Evolutionary conservation across 2,329 filamentous ascomycete genomes (phyloP).

Genomic region (Cadophora luteo-olivacea): DNA sequence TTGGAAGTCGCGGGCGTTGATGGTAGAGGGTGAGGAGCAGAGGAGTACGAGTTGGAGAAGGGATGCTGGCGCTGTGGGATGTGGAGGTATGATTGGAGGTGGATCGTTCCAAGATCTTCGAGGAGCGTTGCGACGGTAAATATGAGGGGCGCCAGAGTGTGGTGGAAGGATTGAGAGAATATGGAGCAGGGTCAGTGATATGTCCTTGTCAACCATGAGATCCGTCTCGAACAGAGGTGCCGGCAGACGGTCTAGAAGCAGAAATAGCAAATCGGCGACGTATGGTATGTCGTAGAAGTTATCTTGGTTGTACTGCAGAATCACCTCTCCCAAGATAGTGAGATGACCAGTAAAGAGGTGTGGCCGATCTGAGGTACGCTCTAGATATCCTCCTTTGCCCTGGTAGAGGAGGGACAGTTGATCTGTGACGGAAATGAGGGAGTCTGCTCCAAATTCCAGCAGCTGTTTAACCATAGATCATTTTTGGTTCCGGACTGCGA

Average conservation of each 20-base stretch:
- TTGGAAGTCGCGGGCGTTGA: neutral
- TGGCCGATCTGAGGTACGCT: neutral
- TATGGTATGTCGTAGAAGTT: neutral
- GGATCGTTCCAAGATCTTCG: neutral
- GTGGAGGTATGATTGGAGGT: neutral
- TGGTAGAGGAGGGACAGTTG: neutral
- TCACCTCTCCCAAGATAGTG: neutral
- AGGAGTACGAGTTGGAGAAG: neutral
- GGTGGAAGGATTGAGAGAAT: neutral
- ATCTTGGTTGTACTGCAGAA: neutral
- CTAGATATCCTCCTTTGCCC: neutral
- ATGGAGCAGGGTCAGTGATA: neutral
- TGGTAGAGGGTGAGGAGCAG: neutral
- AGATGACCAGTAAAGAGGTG: neutral
- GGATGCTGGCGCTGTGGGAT: neutral
- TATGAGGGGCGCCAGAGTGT: neutral
- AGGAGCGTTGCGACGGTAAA: neutral
- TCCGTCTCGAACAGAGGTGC: neutral
- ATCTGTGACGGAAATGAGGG: neutral
- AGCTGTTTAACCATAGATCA: neutral
- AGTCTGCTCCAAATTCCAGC: neutral
- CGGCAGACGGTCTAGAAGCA: neutral
- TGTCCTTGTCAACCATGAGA: neutral
- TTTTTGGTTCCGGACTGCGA: slow-evolving; percentile 1
- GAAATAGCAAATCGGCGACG: neutral